These are phyloP conservation scores for Infundibulicybe gibba DNA, from an alignment of 768 basidiomycete species.

Conservation along the genomic window DNA sequence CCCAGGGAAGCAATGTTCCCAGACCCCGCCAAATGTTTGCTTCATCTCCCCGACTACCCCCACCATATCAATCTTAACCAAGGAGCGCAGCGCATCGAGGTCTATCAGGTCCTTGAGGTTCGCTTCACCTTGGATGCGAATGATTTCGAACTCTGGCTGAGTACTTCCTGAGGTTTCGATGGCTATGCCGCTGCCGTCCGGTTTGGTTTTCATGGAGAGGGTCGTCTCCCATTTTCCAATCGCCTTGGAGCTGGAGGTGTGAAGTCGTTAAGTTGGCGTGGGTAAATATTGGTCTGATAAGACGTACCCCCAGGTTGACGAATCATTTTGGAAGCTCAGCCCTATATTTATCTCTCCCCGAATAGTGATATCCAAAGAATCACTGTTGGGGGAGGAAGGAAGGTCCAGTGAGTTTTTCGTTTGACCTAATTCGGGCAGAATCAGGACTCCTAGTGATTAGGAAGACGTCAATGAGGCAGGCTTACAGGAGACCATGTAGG, in stretches of 20 bases:
- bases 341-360: constrained; percentile 1
- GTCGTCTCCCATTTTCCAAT: constrained; percentile 7
- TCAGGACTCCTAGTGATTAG: too few relatives aligned
- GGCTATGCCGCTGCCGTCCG: constrained; percentile 6
- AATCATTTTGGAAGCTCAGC: constrained; percentile 5
- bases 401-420: too few relatives aligned
- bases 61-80: constrained; percentile 6
- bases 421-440: too few relatives aligned
- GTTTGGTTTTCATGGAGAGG: constrained; percentile 4
- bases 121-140: constrained; percentile 2
- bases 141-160: constrained; percentile 1
- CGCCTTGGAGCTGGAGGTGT: constrained; percentile 3
- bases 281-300: not conserved
- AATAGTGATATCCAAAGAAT: not conserved
- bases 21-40: constrained; percentile 7
- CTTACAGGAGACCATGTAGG: too few relatives aligned
- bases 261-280: too few relatives aligned
- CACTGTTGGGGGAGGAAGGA: too few relatives aligned
- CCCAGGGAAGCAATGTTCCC: constrained; percentile 11
- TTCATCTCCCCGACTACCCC: constrained; percentile 4
- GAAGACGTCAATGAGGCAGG: too few relatives aligned
- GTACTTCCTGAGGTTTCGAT: constrained; percentile 1
- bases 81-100: constrained; percentile 4
- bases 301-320: constrained; percentile 2
- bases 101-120: constrained; percentile 4